Evolutionary conservation across 2,329 filamentous ascomycete species (phyloP).

Genomic region (Alternaria panax): DNA sequence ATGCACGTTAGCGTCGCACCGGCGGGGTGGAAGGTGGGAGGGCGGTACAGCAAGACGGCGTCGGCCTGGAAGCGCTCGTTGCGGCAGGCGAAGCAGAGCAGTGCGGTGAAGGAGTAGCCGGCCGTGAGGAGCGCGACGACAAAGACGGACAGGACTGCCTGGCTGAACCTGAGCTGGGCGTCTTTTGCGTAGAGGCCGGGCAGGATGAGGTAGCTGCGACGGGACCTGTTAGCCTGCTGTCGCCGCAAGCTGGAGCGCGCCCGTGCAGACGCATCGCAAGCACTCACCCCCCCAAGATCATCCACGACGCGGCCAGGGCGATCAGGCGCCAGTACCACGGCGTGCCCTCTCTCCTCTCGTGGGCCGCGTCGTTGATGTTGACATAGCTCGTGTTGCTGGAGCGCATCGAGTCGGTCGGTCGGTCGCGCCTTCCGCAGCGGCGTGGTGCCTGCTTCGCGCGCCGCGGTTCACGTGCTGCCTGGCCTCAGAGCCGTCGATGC

Average conservation of each 20-base stretch:
- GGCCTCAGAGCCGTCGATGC: conserved; percentile 5
- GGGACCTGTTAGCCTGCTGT: conserved; percentile 22
- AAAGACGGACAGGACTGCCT: conserved; percentile 54
- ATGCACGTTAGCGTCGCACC: conserved; percentile 19
- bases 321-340: conserved; percentile 60
- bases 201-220: conserved; percentile 56
- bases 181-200: conserved; percentile 56
- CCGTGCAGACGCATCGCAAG: conserved; percentile 1
- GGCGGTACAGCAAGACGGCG: conserved; percentile 54
- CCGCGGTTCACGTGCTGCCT: conserved; percentile 29
- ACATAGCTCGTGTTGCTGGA: conserved; percentile 40
- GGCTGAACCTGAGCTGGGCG: conserved; percentile 50
- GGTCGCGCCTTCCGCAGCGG: conserved; percentile 27
- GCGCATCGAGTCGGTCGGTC: conserved; percentile 40
- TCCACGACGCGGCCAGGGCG: conserved; percentile 54
- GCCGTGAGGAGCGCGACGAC: conserved; percentile 57
- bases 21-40: not conserved
- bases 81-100: conserved; percentile 57
- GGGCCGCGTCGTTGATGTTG: conserved; percentile 34
- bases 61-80: conserved; percentile 58
- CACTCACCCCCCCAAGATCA: conserved; percentile 58
- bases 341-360: conserved; percentile 29
- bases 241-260: not conserved
- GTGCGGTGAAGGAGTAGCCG: conserved; percentile 58
- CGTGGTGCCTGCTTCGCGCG: conserved; percentile 22